Conservation (phyloP, 176 grass and related monocot species). For the Melocanna baccifera region DNA sequence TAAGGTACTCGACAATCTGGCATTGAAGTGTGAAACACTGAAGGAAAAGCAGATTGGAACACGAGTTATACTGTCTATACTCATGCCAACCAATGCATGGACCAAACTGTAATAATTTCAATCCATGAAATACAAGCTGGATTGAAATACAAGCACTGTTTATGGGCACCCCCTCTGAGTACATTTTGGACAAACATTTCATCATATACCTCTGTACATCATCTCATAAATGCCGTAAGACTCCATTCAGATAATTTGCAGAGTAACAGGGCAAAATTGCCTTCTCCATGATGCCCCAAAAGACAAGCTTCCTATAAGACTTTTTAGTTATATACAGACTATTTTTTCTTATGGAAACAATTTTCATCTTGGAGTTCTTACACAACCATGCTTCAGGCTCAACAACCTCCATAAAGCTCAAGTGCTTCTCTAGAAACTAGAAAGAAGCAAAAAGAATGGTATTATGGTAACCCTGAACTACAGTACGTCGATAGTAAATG, state of each 20-base stretch:
- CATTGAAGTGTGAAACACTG: background rate
- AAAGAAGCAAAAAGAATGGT: background rate
- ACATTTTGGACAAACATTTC: background rate
- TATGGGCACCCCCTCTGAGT: background rate
- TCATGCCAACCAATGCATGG: background rate
- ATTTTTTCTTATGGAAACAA: background rate
- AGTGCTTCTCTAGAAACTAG: background rate
- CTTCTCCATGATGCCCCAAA: background rate
- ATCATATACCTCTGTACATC: background rate
- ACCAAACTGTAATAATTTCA: background rate
- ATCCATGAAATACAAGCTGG: background rate
- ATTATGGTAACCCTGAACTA: conserved; percentile 4
- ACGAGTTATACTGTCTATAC: background rate
- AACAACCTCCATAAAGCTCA: background rate
- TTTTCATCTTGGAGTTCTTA: background rate
- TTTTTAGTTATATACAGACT: background rate
- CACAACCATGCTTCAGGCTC: background rate
- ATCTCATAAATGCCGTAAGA: background rate
- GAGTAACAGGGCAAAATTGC: background rate
- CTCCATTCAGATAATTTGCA: background rate
- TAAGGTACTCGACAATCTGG: background rate
- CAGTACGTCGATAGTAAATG: background rate
- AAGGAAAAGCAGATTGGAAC: background rate
- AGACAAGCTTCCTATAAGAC: background rate
- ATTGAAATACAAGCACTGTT: conserved; percentile 1